Evolutionary conservation across 2,329 filamentous ascomycete genomes (phyloP).

Genomic region (Lachnellula arida): DNA sequence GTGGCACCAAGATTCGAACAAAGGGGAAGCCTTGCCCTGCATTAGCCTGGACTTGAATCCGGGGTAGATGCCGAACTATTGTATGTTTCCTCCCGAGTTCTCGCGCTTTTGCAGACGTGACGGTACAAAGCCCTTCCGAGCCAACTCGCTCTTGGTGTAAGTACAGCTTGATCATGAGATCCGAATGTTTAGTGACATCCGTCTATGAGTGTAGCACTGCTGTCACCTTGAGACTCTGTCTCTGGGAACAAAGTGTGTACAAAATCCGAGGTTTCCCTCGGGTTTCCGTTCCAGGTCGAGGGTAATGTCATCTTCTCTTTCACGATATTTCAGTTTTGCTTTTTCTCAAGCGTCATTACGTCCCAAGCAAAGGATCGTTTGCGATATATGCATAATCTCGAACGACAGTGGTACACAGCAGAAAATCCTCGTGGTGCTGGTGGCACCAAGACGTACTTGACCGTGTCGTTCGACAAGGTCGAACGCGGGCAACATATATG

Average conservation of each 20-base stretch:
- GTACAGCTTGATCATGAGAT: neutral
- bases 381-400: neutral
- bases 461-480: neutral
- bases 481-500: neutral
- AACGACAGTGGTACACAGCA: neutral
- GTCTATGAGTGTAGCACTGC: neutral
- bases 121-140: neutral
- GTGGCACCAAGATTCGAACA: neutral
- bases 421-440: neutral
- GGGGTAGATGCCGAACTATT: neutral
- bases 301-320: neutral
- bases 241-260: neutral
- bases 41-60: neutral
- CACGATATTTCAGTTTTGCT: neutral
- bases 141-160: neutral
- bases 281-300: neutral
- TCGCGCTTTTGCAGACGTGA: neutral
- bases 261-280: neutral
- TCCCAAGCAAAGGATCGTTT: neutral
- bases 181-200: neutral
- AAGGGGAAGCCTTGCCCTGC: neutral
- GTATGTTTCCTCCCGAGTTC: neutral
- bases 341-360: neutral
- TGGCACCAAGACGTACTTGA: neutral
- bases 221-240: neutral